Evolutionary conservation across 495 filamentous ascomycete genomes (phyloP).

Genomic region (Penicillium steckii): DNA sequence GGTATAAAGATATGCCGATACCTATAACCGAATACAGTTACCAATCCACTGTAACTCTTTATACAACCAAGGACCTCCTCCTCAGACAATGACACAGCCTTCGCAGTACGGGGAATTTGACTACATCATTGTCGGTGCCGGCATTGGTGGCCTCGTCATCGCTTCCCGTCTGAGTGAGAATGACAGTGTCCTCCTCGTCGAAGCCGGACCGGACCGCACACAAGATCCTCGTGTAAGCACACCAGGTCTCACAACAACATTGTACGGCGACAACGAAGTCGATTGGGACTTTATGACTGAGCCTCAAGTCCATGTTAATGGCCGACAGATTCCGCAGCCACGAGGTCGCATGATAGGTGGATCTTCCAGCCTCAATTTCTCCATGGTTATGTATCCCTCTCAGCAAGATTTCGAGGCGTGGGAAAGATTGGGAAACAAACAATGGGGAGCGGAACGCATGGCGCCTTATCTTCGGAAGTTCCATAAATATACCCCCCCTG

Average conservation of each 20-base stretch:
- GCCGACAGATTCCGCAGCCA: slow-evolving; percentile 25
- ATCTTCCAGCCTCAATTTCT: slow-evolving; percentile 50
- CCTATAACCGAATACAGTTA: no score
- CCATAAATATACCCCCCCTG: slow-evolving; percentile 18
- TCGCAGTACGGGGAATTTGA: slow-evolving; percentile 16
- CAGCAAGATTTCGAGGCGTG: slow-evolving; percentile 45
- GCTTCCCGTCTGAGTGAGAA: slow-evolving; percentile 48
- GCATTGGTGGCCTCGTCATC: slow-evolving; percentile 46
- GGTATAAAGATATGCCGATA: no score
- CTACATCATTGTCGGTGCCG: slow-evolving; percentile 42
- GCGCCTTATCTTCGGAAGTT: slow-evolving; percentile 41
- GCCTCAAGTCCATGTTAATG: slow-evolving; percentile 40
- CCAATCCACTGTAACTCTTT: no score
- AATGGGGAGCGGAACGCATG: slow-evolving; percentile 49
- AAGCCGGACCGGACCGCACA: slow-evolving; percentile 48
- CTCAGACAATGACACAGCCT: no score
- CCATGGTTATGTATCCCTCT: slow-evolving; percentile 23
- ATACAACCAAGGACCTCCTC: no score
- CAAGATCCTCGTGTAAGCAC: slow-evolving; percentile 42
- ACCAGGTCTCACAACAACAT: slow-evolving; percentile 39
- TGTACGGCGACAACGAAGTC: slow-evolving; percentile 47
- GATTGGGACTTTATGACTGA: slow-evolving; percentile 55
- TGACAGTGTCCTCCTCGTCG: slow-evolving; percentile 47
- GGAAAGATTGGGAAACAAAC: slow-evolving; percentile 48
- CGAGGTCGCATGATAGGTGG: slow-evolving; percentile 57